Base-by-base conservation (phyloP, 805 yeast genomes). In the Kazachstania bromeliacearum region DNA sequence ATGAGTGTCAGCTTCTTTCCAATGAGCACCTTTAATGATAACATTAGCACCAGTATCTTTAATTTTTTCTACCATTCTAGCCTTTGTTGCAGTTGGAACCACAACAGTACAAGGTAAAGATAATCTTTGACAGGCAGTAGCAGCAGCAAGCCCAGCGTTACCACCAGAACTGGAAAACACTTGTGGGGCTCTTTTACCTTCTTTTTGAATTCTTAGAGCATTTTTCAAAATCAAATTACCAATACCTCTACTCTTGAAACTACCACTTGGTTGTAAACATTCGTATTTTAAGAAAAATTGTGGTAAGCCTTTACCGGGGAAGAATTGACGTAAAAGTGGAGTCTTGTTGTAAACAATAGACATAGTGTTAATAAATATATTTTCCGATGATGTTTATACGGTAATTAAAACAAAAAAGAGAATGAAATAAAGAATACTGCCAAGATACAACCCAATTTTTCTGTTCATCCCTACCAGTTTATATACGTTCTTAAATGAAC, bases 101-200 rank as follows among this genome's bases (percentile, higher is more conserved):
- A 74, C 81, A 2, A 79, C 83, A 0, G 80, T 75, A 52, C 67
- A 38, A 38, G 55, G 50, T 44, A 70, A 38, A 31, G 60, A 33
- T 40, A 54, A 46, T 51, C 62, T 50, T 36, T 57, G 43, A 2
- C 73, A 64, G 23, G 73, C 63, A 32, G 63, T 63, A 0, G 76
- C 73, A 5, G 75, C 77, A 5, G 77, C 78, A 36, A 70, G 59
- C 1, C 56, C 56, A 4, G 56, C 55, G 36, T 53, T 53, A 19
- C 79, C 78, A 8, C 78, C 79, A 28, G 74, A 67, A 10, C 76
- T 70, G 5, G 76, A 67, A 41, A 65, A 66, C 4, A 72, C 68
- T 5, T 62, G 63, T 12, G 68, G 59, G 26, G 46, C 44, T 31
- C 59, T 56, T 12, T 47, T 42, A 4, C 56, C 35, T 2, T 23